Conservation (phyloP, 345 rosid genomes). For the Cardamine chenopodiifolia region DNA sequence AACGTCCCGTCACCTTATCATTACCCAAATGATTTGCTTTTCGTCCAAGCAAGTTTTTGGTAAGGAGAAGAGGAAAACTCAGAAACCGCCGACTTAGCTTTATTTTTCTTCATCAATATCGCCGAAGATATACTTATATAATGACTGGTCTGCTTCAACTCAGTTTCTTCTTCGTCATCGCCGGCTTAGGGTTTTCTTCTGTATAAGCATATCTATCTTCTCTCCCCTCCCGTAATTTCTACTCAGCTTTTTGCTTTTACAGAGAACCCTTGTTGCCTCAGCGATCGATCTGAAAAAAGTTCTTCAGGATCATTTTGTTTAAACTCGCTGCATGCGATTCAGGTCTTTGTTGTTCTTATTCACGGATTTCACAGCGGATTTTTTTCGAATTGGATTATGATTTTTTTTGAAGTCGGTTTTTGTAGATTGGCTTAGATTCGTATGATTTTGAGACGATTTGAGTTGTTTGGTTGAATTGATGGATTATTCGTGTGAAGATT, state of each 20-base stretch:
- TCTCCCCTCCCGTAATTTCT: not conserved
- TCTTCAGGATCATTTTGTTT: constrained; percentile 8
- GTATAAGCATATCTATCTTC: constrained; percentile 19
- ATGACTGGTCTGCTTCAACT: constrained; percentile 28
- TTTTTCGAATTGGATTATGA: not conserved
- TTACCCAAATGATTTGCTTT: constrained; percentile 38
- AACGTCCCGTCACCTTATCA: not conserved
- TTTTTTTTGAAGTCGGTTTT: not conserved
- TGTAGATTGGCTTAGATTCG: constrained; percentile 46
- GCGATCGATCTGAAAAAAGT: constrained; percentile 44
- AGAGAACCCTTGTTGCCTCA: constrained; percentile 41
- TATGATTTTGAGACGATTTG: constrained; percentile 10
- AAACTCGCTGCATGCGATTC: not conserved
- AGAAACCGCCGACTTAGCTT: constrained; percentile 40
- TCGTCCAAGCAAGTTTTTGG: constrained; percentile 45
- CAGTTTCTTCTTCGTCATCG: constrained; percentile 43
- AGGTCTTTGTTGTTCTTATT: not conserved
- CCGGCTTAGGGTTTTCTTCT: constrained; percentile 49
- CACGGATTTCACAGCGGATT: not conserved
- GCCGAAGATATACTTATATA: constrained; percentile 22
- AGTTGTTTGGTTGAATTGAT: constrained; percentile 10
- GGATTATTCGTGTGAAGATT: not conserved
- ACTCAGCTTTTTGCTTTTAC: constrained; percentile 2
- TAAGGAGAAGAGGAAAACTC: constrained; percentile 28
- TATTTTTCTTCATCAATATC: constrained; percentile 9